Base-by-base conservation (phyloP, 2,329 filamentous ascomycete species). In the Colletotrichum neosansevieriae region DNA sequence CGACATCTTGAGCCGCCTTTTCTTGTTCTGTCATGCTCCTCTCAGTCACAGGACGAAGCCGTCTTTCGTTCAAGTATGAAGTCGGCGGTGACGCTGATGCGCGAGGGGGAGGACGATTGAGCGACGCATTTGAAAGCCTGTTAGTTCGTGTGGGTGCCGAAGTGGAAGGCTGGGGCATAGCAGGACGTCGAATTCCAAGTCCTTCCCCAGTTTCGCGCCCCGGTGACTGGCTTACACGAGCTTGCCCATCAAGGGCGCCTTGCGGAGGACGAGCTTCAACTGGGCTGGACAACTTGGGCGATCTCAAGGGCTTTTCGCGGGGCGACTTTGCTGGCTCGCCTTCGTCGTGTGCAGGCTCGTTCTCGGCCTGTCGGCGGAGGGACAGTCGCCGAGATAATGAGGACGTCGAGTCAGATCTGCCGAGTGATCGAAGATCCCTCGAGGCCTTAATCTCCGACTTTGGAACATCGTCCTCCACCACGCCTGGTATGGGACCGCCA, bases 1-100 rank as follows among this genome's bases (percentile, higher is more conserved):
- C 92, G 56, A 97, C 90, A 71, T 98, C 95, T 74, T 97, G 93
- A 3, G 93, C 94, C 3, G 91, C 92, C 76, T 84, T 88, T 74
- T 92, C 90, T 67, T 89, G 89, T 71, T 92, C 91, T 64, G 86
- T 84, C n/a, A 79, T 78, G 44, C 72, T 71, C 12, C 74, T 73
- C 44, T 74, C 75, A 49, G 71, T 74, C 29, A 71, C 68, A 10
- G 70, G 64, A 54, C 59, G 72, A 13, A 72, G 72, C 54, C 76
- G 78, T 40, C 75, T 75, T 24, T 79, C 79, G n/a, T 80, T 77
- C 34, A 80, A 74, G 13, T 78, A 75, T 7, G 77, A 76, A 10
- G 77, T 78, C 12, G 76, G 66, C 2, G 79, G 74, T 1, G 80
- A 75, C 1, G 76, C 75, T 19, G 75, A 75, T 21, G 80, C 80